Conservation (phyloP, 192 early-diverging fungal genomes). For the Coemansia sp. region DNA sequence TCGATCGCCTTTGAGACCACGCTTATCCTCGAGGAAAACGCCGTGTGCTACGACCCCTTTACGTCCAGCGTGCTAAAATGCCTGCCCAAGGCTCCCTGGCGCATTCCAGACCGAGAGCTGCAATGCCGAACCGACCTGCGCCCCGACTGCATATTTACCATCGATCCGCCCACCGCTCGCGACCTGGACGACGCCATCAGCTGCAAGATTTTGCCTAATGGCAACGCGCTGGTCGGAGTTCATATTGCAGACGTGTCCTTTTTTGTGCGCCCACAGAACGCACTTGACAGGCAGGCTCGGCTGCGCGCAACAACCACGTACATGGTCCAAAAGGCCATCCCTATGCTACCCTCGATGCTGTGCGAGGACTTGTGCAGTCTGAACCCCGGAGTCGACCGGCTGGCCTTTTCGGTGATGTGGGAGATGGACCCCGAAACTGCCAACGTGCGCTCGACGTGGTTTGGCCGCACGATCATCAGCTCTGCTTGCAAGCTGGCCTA, state of each 20-base stretch:
- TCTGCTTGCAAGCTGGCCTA: slow-evolving; percentile 93
- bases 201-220: slow-evolving; percentile 37
- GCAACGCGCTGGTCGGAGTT: slow-evolving; percentile 54
- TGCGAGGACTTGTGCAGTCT: slow-evolving; percentile 81
- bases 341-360: slow-evolving; percentile 90
- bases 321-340: slow-evolving; percentile 83
- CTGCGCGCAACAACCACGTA: slow-evolving; percentile 91
- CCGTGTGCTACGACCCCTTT: slow-evolving; percentile 70
- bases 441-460: slow-evolving; percentile 70
- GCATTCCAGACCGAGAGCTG: slow-evolving; percentile 69
- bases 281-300: slow-evolving; percentile 84
- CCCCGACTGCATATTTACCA: slow-evolving; percentile 70
- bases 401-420: slow-evolving; percentile 77
- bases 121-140: slow-evolving; percentile 72
- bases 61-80: slow-evolving; percentile 70
- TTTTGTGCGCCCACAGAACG: slow-evolving; percentile 78
- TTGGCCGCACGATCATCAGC: slow-evolving; percentile 84
- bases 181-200: slow-evolving; percentile 55
- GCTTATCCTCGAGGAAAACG: slow-evolving; percentile 79
- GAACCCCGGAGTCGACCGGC: slow-evolving; percentile 80
- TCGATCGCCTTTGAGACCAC: slow-evolving; percentile 75
- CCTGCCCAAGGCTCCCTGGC: slow-evolving; percentile 74
- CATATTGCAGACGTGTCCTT: slow-evolving; percentile 97
- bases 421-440: slow-evolving; percentile 61
- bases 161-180: slow-evolving; percentile 69